Base-by-base conservation (phyloP, 805 yeast genomes). In the Huiozyma sinensis region DNA sequence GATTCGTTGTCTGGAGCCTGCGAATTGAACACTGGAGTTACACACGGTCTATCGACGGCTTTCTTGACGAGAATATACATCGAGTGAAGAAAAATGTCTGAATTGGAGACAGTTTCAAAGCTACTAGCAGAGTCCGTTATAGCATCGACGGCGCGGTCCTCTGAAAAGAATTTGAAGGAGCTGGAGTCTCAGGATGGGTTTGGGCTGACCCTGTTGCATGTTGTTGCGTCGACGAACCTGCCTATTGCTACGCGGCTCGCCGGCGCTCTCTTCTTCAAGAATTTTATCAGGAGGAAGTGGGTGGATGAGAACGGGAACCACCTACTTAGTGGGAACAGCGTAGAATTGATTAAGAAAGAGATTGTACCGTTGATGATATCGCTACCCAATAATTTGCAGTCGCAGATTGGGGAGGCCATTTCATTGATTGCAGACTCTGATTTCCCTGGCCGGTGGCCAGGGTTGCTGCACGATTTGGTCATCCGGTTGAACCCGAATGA, bases 381-480 rank as follows among this genome's bases (percentile, higher is more conserved):
- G 33, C 68, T 88, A 41, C 95, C 96, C 6, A 75, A 75, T 41
- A 75, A 80, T 51, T 68, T 92, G 44, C 96, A 90, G 58, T 71
- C 80, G n/a, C 99, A 94, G 67, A 76, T 92, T 41, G 97, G 97
- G 43, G 99, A 94, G 64, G 81, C 95, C 1, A 80, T 94, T 44
- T 79, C 95, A 11, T 70, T 85, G 43, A 90, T 92, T 55, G 98
- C 99, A 4, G 96, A 89, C 60, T 80, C 88, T 46, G 99, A 92
- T 61, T 92, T 92, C 66, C 98, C 98, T 1, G 82, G 83, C 35
- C 69, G 79, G 41, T 92, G 99, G 99, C 77, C 79, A 1, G 72
- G 74, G 42, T 71, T 92, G 48, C 68, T 87, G 32, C 86, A 83
- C 52, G 83, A 81, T 44, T 70, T 92, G 48, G 85, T 88, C 0